Base-by-base conservation (phyloP, 768 basidiomycete species). In the Tremella yokohamensis region DNA sequence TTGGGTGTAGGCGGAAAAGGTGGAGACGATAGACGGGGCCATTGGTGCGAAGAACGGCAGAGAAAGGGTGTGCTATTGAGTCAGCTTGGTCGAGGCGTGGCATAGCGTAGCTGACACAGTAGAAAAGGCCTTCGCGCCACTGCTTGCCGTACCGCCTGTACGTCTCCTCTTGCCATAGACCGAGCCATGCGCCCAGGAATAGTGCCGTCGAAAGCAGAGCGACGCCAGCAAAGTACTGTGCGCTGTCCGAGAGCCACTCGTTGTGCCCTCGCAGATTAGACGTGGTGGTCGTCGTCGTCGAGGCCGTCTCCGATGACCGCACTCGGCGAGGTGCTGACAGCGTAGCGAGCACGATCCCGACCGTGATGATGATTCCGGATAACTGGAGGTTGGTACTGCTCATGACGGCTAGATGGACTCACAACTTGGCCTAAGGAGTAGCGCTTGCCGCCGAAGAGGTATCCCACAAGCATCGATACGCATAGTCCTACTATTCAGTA, bases 81-180 rank as follows among this genome's bases (percentile, higher is more conserved):
- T 53, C 49, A 57, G 45, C 20, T 29, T 16, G 37, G 25, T 11
- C 1, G 8, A 25, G 19, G 6, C 19, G 29, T 19, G 13, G 49
- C n/a, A 24, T 16, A 45, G 9, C 18, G 9, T 34, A 19, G 26
- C 81, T 48, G 69, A 90, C 89, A 29, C 85, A 87, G 73, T 90
- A 92, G 69, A 92, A 90, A 2, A 90, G 80, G 2, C 85, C 85
- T 75, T 90, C 90, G 65, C 82, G 83, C 90, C 90, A 92, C 40
- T 67, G 84, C 0, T 85, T 85, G 0, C 89, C 89, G 63, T 88
- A 88, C 44, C 76, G 80, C 54, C 75, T 79, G 72, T 87, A 92
- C 8, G 88, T 89, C 54, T 79, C 79, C 71, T 90, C 88, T 79
- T 90, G 89, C 38, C 88, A 77, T 22, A 87, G 70, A 1, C 90